Conservation (phyloP, 176 grass and related monocot species). For the Rhynchospora tenuis region DNA sequence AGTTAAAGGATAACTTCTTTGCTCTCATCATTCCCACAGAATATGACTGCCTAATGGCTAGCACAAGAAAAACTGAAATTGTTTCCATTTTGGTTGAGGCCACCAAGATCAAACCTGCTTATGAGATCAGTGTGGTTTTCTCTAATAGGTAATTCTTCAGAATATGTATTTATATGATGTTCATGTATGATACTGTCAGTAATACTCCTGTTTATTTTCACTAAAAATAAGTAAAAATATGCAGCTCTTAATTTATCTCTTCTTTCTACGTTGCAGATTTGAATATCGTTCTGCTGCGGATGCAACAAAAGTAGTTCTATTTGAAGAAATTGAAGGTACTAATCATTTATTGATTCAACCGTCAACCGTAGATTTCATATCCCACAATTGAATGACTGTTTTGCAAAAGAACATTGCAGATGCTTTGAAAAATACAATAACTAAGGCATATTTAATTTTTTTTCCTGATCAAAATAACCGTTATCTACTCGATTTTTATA, state of each 20-base stretch:
- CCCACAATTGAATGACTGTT: background rate
- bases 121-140: constrained; percentile 70
- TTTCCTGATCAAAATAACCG: background rate
- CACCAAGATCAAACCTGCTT: constrained; percentile 73
- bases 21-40: constrained; percentile 75
- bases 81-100: constrained; percentile 67
- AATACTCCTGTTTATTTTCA: background rate
- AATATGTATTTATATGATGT: background rate
- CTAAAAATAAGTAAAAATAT: background rate
- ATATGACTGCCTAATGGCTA: constrained; percentile 81
- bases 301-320: constrained; percentile 62
- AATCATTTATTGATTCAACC: background rate
- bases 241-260: background rate
- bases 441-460: no score
- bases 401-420: background rate
- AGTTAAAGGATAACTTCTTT: constrained; percentile 84
- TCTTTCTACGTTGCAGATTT: constrained; percentile 46
- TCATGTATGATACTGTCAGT: background rate
- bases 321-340: constrained; percentile 77
- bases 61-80: constrained; percentile 86
- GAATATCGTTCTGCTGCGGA: constrained; percentile 74
- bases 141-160: constrained; percentile 58
- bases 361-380: background rate
- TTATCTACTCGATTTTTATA: constrained; percentile 26
- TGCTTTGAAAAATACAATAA: no score